phyloP scores from a whole-genome alignment of 1,139 yeast species.

The Scheffersomyces segobiensis region DNA sequence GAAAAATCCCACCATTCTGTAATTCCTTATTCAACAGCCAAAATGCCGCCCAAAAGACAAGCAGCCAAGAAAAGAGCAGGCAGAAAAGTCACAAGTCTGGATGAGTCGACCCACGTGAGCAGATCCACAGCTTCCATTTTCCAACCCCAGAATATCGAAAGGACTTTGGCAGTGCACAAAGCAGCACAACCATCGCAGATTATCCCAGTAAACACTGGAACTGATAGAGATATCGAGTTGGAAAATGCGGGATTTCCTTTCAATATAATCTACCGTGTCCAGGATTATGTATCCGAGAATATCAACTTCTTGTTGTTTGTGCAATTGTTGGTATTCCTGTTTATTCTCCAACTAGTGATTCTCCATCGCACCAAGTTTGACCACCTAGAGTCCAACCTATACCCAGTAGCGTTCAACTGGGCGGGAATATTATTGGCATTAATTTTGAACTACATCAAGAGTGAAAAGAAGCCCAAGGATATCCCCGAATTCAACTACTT shows the following conservation, averaged over 20 bases:
- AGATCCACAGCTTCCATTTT: slow-evolving; percentile 13
- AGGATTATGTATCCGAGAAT: slow-evolving; percentile 42
- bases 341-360: slow-evolving; percentile 33
- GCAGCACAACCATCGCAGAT: not conserved
- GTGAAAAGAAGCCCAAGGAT: slow-evolving; percentile 11
- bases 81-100: not conserved
- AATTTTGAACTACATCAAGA: slow-evolving; percentile 27
- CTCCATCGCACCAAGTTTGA: slow-evolving; percentile 18
- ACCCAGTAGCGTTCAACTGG: slow-evolving; percentile 35
- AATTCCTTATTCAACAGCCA: not conserved
- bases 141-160: slow-evolving; percentile 1
- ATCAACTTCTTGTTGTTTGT: slow-evolving; percentile 31
- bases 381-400: slow-evolving; percentile 18
- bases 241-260: slow-evolving; percentile 8
- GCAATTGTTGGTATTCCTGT: slow-evolving; percentile 35
- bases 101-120: not conserved
- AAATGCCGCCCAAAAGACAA: slow-evolving; percentile 5
- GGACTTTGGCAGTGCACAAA: not conserved
- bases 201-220: not conserved
- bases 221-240: slow-evolving; percentile 3
- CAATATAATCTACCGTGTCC: slow-evolving; percentile 27
- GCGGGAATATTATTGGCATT: slow-evolving; percentile 35
- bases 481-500: slow-evolving; percentile 43
- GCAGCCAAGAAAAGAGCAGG: slow-evolving; percentile 1
- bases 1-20: not conserved